phyloP scores from a whole-genome alignment of 805 yeast species.

The Sugiyamaella mastotermitis region DNA sequence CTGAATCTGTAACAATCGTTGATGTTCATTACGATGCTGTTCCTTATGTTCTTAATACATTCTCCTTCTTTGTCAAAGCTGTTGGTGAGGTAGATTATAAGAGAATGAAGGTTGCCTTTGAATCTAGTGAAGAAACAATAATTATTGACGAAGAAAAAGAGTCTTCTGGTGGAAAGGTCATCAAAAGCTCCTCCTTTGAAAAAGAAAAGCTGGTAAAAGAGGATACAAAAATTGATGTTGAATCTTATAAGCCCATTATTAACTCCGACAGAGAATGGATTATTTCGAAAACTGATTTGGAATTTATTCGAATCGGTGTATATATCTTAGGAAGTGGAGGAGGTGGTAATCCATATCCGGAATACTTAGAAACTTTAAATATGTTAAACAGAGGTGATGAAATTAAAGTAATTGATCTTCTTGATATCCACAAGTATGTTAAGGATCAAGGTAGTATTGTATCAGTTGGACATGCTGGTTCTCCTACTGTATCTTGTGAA shows the following conservation, averaged over 20 bases:
- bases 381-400: slow-evolving; percentile 32
- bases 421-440: slow-evolving; percentile 26
- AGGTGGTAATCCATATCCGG: slow-evolving; percentile 44
- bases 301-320: too few relatives aligned
- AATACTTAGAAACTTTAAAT: slow-evolving; percentile 31
- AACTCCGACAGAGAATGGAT: too few relatives aligned
- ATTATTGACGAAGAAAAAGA: too few relatives aligned
- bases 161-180: slow-evolving; percentile 4
- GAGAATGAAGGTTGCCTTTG: slow-evolving; percentile 7
- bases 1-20: slow-evolving; percentile 24
- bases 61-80: slow-evolving; percentile 20
- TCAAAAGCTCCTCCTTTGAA: too few relatives aligned
- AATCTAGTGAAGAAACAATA: too few relatives aligned
- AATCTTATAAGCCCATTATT: too few relatives aligned
- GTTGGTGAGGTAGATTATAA: slow-evolving; percentile 42
- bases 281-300: too few relatives aligned
- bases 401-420: slow-evolving; percentile 33
- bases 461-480: slow-evolving; percentile 38
- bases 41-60: slow-evolving; percentile 26
- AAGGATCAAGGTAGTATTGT: slow-evolving; percentile 25
- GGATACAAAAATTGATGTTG: too few relatives aligned
- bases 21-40: slow-evolving; percentile 28
- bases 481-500: slow-evolving; percentile 41
- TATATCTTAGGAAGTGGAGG: slow-evolving; percentile 49
- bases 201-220: too few relatives aligned